A percentile compares a stretch with the other conserved stretches of the same genome.
These are phyloP conservation scores for Colletotrichum cuscutae DNA, from an alignment of 2,329 filamentous ascomycete species.

Conservation along the genomic window DNA sequence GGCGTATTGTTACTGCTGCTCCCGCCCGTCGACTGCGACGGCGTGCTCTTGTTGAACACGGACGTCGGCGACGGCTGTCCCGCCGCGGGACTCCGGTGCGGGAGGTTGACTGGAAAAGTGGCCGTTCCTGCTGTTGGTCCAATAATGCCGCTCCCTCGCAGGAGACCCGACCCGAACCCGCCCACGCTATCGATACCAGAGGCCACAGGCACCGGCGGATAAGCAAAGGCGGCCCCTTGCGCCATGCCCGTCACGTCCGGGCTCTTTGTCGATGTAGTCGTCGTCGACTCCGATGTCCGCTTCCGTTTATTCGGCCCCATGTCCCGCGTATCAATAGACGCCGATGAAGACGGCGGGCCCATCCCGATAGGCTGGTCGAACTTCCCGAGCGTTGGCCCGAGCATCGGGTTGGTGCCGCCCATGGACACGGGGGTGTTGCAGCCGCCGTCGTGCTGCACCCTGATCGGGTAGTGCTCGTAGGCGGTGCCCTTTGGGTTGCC, in stretches of 20 bases:
- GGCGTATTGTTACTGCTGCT: slow-evolving; percentile 2
- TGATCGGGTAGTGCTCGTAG: slow-evolving; percentile 3
- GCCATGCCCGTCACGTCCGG: background rate
- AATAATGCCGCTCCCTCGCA: slow-evolving; percentile 9
- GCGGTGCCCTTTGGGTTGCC: slow-evolving; percentile 35
- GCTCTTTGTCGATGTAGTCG: background rate
- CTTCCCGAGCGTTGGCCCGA: background rate
- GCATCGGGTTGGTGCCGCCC: background rate
- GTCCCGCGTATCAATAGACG: background rate
- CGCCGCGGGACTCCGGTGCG: slow-evolving; percentile 20
- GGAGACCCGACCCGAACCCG: slow-evolving; percentile 16
- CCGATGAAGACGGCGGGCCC: background rate
- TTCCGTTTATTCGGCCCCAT: slow-evolving; percentile 36
- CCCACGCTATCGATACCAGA: background rate
- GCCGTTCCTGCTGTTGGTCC: background rate
- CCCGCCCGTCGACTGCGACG: slow-evolving; percentile 18
- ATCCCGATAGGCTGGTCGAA: background rate
- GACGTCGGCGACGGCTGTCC: slow-evolving; percentile 13
- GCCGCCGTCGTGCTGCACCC: background rate
- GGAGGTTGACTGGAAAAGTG: slow-evolving; percentile 6
- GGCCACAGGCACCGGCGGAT: background rate
- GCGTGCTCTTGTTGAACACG: slow-evolving; percentile 18
- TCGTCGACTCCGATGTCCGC: slow-evolving; percentile 30
- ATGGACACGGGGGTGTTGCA: background rate
- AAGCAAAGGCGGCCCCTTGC: background rate